phyloP scores from a whole-genome alignment of 1,284 basidiomycete species.

The Cutaneotrichosporon dermatis region DNA sequence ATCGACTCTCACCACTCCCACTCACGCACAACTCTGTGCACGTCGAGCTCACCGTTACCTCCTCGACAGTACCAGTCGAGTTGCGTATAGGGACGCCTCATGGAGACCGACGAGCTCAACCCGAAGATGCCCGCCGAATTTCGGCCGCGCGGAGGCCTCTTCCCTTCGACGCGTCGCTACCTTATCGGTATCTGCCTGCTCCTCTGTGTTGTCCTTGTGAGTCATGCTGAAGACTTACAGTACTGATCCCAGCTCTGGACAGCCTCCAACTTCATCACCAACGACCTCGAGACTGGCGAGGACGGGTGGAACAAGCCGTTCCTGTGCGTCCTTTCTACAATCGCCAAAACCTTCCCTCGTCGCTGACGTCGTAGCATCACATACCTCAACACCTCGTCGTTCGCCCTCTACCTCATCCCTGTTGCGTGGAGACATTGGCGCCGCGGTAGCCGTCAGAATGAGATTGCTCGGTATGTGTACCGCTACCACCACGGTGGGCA shows the following conservation, averaged over 20 bases:
- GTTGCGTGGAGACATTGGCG: conserved; percentile 25
- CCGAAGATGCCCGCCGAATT: conserved; percentile 2
- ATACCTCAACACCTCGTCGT: conserved; percentile 58
- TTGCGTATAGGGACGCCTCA: neutral
- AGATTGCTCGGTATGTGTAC: neutral
- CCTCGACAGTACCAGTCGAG: neutral
- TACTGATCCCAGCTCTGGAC: conserved; percentile 38
- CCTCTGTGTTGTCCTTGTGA: conserved; percentile 34
- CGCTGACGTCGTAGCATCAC: conserved; percentile 36
- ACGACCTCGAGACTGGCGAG: conserved; percentile 41
- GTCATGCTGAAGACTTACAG: neutral
- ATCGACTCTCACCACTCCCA: too few relatives aligned
- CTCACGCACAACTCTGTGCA: too few relatives aligned
- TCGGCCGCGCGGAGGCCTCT: neutral
- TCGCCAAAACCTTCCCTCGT: neutral
- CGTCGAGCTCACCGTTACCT: too few relatives aligned
- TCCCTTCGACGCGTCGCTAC: conserved; percentile 23
- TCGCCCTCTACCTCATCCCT: conserved; percentile 80
- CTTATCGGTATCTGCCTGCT: conserved; percentile 33
- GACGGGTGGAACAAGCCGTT: conserved; percentile 48
- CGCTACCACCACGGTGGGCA: too few relatives aligned
- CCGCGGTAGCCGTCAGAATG: neutral
- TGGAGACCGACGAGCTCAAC: conserved; percentile 10
- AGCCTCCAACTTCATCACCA: conserved; percentile 44
- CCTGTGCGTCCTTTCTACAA: conserved; percentile 31